These are phyloP conservation scores for Umbilicaria muhlenbergii DNA, from an alignment of 495 filamentous ascomycete genomes.

Conservation along the genomic window DNA sequence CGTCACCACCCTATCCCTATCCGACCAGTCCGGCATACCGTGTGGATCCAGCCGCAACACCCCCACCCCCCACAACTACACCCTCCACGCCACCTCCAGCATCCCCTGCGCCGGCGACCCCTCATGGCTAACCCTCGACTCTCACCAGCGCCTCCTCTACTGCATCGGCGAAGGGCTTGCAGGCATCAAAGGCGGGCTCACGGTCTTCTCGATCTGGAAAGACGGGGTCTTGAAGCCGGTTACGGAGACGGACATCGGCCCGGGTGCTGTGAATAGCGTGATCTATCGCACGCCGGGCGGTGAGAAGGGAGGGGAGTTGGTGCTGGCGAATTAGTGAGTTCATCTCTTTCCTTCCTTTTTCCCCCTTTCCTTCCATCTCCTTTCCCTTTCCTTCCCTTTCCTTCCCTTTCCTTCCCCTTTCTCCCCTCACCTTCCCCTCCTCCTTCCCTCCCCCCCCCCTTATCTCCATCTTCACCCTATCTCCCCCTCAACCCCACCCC, in stretches of 20 bases:
- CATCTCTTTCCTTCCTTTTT: constrained; percentile 2
- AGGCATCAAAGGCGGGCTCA: constrained; percentile 24
- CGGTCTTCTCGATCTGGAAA: constrained; percentile 15
- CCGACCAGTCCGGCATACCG: neutral
- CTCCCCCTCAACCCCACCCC: constrained; percentile 6
- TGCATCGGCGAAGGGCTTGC: constrained; percentile 40
- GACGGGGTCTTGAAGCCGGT: constrained; percentile 17
- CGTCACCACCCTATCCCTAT: constrained; percentile 36
- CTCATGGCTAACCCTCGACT: constrained; percentile 47
- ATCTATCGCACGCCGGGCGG: constrained; percentile 21
- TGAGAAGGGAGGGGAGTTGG: constrained; percentile 13
- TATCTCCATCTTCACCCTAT: constrained; percentile 9
- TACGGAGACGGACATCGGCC: constrained; percentile 14
- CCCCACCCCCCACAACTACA: constrained; percentile 8
- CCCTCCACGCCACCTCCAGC: constrained; percentile 18
- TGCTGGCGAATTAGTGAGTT: constrained; percentile 1
- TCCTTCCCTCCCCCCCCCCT: constrained; percentile 5
- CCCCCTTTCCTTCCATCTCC: constrained; percentile 6
- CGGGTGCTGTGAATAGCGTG: constrained; percentile 25
- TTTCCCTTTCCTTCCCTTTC: constrained; percentile 3
- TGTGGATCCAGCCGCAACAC: no score
- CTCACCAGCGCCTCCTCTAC: constrained; percentile 33
- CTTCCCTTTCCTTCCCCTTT: constrained; percentile 5
- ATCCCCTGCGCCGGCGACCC: constrained; percentile 36
- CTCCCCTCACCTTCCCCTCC: constrained; percentile 2